phyloP scores from a whole-genome alignment of 2,329 filamentous ascomycete genomes.

The Hypomyces rosellus region DNA sequence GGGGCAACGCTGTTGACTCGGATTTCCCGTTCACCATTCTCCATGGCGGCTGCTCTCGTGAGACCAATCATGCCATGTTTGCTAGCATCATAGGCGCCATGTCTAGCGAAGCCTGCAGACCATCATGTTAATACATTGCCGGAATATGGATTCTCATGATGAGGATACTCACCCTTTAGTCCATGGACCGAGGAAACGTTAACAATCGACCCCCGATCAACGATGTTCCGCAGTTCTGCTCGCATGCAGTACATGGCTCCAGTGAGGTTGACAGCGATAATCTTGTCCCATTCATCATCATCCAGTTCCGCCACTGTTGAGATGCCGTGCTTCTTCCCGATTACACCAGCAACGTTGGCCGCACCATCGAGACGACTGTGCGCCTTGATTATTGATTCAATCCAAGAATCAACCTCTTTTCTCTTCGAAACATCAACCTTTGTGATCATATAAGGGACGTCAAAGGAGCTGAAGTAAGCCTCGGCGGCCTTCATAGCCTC shows the following conservation, averaged over 20 bases:
- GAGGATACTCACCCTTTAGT: conserved; percentile 20
- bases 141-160: too few species aligned
- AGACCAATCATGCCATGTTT: conserved; percentile 30
- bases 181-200: conserved; percentile 50
- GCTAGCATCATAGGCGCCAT: conserved; percentile 28
- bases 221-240: conserved; percentile 37
- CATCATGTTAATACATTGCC: background rate
- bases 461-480: conserved; percentile 22
- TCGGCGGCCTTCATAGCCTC: conserved; percentile 25
- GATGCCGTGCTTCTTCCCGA: conserved; percentile 36
- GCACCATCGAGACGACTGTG: conserved; percentile 47
- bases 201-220: conserved; percentile 50
- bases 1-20: conserved; percentile 39
- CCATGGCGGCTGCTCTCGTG: conserved; percentile 25
- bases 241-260: conserved; percentile 44
- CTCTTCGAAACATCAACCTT: conserved; percentile 42
- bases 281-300: conserved; percentile 40
- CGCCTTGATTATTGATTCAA: conserved; percentile 33
- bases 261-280: conserved; percentile 41
- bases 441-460: conserved; percentile 25
- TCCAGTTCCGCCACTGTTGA: conserved; percentile 35
- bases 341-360: conserved; percentile 47
- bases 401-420: conserved; percentile 44
- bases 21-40: conserved; percentile 35
- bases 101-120: conserved; percentile 22